A percentile compares a stretch with the other conserved stretches of the same genome.
phyloP scores from a whole-genome alignment of 768 basidiomycete genomes.

The Vishniacozyma victoriae region DNA sequence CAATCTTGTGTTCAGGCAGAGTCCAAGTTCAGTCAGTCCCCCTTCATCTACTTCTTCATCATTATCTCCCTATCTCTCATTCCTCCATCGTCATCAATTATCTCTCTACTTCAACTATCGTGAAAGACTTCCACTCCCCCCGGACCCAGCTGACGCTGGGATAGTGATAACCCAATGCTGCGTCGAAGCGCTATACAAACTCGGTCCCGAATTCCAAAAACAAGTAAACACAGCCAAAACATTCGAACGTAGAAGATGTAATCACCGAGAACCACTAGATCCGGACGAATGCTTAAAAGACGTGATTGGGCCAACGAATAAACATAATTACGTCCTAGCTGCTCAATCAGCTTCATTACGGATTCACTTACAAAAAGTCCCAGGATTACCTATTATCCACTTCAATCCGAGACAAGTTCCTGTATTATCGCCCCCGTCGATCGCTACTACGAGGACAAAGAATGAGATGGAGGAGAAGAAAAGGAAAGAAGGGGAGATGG shows the following conservation, averaged over 20 bases:
- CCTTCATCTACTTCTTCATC: constrained; percentile 38
- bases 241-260: constrained; percentile 90
- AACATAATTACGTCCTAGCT: constrained; percentile 85
- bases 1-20: constrained; percentile 72
- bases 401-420: constrained; percentile 79
- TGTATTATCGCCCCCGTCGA: constrained; percentile 84
- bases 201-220: constrained; percentile 65
- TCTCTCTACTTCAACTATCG: neutral
- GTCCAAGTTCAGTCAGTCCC: constrained; percentile 81
- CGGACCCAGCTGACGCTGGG: neutral
- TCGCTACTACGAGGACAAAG: constrained; percentile 67
- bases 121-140: neutral
- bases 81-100: constrained; percentile 6
- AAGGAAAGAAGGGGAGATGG: constrained; percentile 16
- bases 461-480: constrained; percentile 61
- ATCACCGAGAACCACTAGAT: constrained; percentile 76
- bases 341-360: constrained; percentile 74
- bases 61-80: neutral
- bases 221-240: constrained; percentile 83
- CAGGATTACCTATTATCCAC: constrained; percentile 84
- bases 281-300: constrained; percentile 75
- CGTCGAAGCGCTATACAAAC: constrained; percentile 85
- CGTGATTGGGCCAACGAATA: constrained; percentile 74
- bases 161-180: constrained; percentile 99
- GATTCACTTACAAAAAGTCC: constrained; percentile 61